Base-by-base conservation (phyloP, 352 stramenopile genomes). In the Phytophthora palmivora region DNA sequence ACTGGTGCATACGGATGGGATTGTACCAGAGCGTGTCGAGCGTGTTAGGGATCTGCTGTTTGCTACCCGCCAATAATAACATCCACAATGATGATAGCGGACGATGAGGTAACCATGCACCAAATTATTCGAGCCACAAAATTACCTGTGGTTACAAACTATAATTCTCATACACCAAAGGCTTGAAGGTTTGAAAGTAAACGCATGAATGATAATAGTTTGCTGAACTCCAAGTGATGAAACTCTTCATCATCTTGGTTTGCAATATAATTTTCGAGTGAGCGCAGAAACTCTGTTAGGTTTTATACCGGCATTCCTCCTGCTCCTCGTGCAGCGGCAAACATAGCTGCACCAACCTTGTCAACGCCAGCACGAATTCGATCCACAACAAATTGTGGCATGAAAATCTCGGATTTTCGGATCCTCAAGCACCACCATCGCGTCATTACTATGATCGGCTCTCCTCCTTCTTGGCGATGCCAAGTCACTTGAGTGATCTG, bases 391-490 rank as follows among this genome's bases (percentile, higher is more conserved):
- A 74, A 64, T 5, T 57, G 43, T 1, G 69, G 53, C 24, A 72
- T 15, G 22, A 58, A 47, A 19, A 76, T 65, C 11, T 64, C 49
- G 12, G 68, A 59, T 16, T 58, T 62, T 14, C 56, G 68, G 18
- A 72, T 56, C 14, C 63, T 62, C 33, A 76, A 55, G 38, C 63
- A 76, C 47, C 53, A 70, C 69, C 69, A 78, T 0, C 64, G 39
- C 22, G 63, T 72, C 41, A 78, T 57, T 6, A 72, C 59, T 36
- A 78, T 60, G 0, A 70, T 59, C 21, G 33, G 60, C 12, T 74
- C 59, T 26, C 46, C 54, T 3, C 43, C 26, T 7, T 70, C 43
- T 19, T 43, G 30, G 34, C 53, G 46, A 14, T 72, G 46, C 28
- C 54, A 69, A 3, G 52, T 39, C 11, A 76, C 45, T 41, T 58